Conservation (phyloP, 2,329 filamentous ascomycete species). For the Fusarium sp. region DNA sequence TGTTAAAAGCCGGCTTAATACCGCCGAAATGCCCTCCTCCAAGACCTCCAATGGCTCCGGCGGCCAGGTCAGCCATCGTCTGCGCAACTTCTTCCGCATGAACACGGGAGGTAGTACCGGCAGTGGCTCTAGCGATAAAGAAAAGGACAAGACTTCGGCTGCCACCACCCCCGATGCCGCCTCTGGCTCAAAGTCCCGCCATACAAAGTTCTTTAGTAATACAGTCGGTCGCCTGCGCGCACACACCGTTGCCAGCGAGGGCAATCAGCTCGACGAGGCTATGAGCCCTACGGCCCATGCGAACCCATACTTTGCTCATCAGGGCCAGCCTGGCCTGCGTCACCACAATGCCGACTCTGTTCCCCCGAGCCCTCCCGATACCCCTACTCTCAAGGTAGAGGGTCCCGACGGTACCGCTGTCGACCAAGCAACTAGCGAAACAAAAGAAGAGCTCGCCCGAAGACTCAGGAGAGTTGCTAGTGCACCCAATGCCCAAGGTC, state of each 20-base stretch:
- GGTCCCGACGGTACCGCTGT: constrained; percentile 69
- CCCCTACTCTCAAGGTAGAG: constrained; percentile 77
- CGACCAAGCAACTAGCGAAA: constrained; percentile 74
- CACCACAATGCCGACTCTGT: constrained; percentile 96
- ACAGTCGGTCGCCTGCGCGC: constrained; percentile 87
- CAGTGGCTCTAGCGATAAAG: constrained; percentile 50
- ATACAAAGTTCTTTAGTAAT: constrained; percentile 86
- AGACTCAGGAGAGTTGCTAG: constrained; percentile 94
- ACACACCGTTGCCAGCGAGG: constrained; percentile 90
- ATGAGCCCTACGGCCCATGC: constrained; percentile 92
- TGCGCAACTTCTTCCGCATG: constrained; percentile 76
- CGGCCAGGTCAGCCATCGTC: constrained; percentile 70
- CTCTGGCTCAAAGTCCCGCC: constrained; percentile 67
- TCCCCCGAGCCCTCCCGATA: constrained; percentile 90
- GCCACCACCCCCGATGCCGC: constrained; percentile 33
- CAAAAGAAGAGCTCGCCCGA: constrained; percentile 92
- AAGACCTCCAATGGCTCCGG: constrained; percentile 60
- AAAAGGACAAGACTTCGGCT: constrained; percentile 46
- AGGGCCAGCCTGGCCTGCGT: constrained; percentile 89
- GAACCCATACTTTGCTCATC: constrained; percentile 97
- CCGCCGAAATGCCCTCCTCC: constrained; percentile 58
- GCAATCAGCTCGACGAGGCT: constrained; percentile 85
- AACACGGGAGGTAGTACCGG: constrained; percentile 56
- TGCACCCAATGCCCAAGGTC: constrained; percentile 93
- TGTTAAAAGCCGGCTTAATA: not conserved